These are phyloP conservation scores for Didymella sp. DNA, from an alignment of 2,329 filamentous ascomycete species.

Conservation along the genomic window DNA sequence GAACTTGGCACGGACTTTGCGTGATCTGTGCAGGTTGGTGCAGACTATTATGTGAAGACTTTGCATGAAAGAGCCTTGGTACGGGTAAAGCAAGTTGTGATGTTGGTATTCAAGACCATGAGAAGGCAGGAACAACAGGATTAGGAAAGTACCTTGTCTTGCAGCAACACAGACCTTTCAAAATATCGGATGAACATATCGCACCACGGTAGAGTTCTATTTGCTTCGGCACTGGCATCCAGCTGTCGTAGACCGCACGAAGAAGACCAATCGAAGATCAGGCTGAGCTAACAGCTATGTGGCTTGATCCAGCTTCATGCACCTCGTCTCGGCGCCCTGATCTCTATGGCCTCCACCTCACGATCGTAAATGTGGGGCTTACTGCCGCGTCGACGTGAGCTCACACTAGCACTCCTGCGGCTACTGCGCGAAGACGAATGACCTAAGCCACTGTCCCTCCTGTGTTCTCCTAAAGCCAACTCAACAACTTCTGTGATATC, in stretches of 20 bases:
- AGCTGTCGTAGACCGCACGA: neutral
- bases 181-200: neutral
- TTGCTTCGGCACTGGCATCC: neutral
- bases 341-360: conserved; percentile 37
- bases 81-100: neutral
- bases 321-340: conserved; percentile 25
- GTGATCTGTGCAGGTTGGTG: neutral
- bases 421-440: conserved; percentile 27
- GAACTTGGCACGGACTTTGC: conserved; percentile 5
- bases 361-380: conserved; percentile 29
- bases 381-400: conserved; percentile 28
- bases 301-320: conserved; percentile 17
- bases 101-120: neutral
- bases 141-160: too few species aligned
- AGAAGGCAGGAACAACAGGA: too few species aligned
- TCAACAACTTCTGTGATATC: conserved; percentile 44
- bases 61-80: conserved; percentile 7
- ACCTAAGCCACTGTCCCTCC: conserved; percentile 38
- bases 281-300: neutral
- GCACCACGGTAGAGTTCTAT: neutral
- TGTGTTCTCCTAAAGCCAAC: conserved; percentile 22
- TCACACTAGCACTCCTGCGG: conserved; percentile 39
- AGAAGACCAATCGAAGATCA: neutral
- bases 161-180: neutral
- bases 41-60: neutral